phyloP scores from a whole-genome alignment of 2,329 filamentous ascomycete species.

The Nothophoma quercina region DNA sequence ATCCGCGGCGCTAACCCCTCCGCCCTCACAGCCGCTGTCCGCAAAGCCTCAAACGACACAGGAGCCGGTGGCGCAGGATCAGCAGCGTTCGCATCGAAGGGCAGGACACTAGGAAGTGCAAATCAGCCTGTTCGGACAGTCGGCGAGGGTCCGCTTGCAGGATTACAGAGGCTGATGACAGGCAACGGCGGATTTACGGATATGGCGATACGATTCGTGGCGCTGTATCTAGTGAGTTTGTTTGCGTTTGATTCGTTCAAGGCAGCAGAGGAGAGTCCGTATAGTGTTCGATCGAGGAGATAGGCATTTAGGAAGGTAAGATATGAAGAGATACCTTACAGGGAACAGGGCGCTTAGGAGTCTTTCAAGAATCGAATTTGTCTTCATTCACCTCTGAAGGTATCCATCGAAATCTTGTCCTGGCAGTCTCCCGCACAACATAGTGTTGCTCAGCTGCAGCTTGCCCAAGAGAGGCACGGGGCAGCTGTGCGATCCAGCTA shows the following conservation, averaged over 20 bases:
- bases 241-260: slow-evolving; percentile 55
- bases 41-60: slow-evolving; percentile 53
- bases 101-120: slow-evolving; percentile 52
- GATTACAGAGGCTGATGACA: slow-evolving; percentile 34
- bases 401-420: too few relatives aligned
- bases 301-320: too few relatives aligned
- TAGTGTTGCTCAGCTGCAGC: too few relatives aligned
- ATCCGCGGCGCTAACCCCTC: slow-evolving; percentile 59
- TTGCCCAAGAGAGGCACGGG: too few relatives aligned
- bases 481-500: too few relatives aligned
- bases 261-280: slow-evolving; percentile 55
- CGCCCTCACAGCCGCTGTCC: slow-evolving; percentile 56
- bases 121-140: slow-evolving; percentile 35
- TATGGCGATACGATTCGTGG: slow-evolving; percentile 54
- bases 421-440: too few relatives aligned
- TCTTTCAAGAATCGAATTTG: too few relatives aligned
- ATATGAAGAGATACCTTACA: too few relatives aligned
- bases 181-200: slow-evolving; percentile 50
- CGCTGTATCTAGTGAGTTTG: slow-evolving; percentile 55
- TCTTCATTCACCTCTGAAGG: too few relatives aligned
- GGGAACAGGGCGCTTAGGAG: too few relatives aligned
- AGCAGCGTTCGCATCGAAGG: slow-evolving; percentile 51
- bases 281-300: slow-evolving; percentile 47
- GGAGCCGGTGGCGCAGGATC: slow-evolving; percentile 45
- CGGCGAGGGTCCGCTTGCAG: slow-evolving; percentile 34